Evolutionary conservation across 2,329 filamentous ascomycete species (phyloP).

Genomic region (Thelonectria rubi): DNA sequence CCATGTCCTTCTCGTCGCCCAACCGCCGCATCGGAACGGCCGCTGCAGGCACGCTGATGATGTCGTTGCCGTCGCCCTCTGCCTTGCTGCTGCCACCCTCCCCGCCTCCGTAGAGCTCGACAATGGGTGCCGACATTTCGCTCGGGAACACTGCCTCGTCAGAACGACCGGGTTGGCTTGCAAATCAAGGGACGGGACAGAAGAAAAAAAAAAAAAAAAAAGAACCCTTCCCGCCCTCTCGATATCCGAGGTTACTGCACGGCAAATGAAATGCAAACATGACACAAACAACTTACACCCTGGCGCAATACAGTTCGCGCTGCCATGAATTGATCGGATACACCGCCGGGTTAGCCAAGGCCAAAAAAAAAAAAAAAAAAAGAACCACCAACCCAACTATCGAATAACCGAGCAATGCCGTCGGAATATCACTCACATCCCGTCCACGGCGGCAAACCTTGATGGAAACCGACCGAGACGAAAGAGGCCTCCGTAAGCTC

Average conservation of each 20-base stretch:
- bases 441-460: conserved; percentile 69
- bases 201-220: background rate
- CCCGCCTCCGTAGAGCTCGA: conserved; percentile 51
- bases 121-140: conserved; percentile 65
- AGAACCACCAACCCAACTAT: background rate
- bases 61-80: too few relatives aligned
- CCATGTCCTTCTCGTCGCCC: conserved; percentile 69
- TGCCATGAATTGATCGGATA: conserved; percentile 30
- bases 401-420: conserved; percentile 38
- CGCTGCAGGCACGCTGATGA: conserved; percentile 47
- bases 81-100: conserved; percentile 38
- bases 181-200: too few relatives aligned
- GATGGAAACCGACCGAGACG: conserved; percentile 2
- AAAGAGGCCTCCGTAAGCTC: conserved; percentile 45
- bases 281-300: conserved; percentile 52
- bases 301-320: conserved; percentile 59
- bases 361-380: too few relatives aligned
- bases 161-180: too few relatives aligned
- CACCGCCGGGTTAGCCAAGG: conserved; percentile 27
- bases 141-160: conserved; percentile 62
- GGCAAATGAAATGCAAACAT: conserved; percentile 15
- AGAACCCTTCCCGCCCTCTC: too few relatives aligned
- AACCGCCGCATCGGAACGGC: conserved; percentile 66
- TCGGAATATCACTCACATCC: conserved; percentile 49
- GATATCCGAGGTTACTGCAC: conserved; percentile 33